Evolutionary conservation across 208 protist species (phyloP), one percentile per base, ranked within the genome.

Genomic region (Leishmania amazonensis): DNA sequence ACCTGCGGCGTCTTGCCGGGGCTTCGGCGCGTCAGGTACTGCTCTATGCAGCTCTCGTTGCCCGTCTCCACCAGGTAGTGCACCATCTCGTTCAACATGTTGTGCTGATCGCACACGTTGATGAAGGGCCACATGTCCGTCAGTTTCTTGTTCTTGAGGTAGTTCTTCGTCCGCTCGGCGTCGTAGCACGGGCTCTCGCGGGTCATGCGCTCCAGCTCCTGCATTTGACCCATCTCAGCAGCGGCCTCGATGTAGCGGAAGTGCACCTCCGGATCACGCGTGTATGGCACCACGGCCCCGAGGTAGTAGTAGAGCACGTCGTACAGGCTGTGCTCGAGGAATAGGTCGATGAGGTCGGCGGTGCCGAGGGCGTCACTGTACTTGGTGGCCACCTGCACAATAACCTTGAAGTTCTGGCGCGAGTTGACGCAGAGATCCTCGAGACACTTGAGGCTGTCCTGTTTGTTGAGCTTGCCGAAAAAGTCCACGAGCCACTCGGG

Each of bases 161-260:
- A 99, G 84, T 99, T 99, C 87, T 99, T 99, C 47, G 99, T 99
- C 51, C 96, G 91, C 84, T 99, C 98, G 28, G 99, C 90, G 84
- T 99, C 99, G 91, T 99, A 99, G 91, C 92, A 96, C 62, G 98
- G 96, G 86, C 92, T 98, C 85, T 99, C 99, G 62, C 99, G 95
- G 58, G 99, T 99, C 89, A 99, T 99, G 77, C 99, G 94, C 92
- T 99, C 99, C 47, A 99, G 93, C 91, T 99, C 99, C 85, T 99
- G 96, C 77, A 98, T 91, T 89, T 99, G 98, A 53, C 98, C 97
- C 71, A 99, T 91, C 84, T 99, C 99, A 74, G 97, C 93, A 1
- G 99, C 99, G 0, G 99, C 99, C 91, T 99, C 96, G 85, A 99
- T 99, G 93, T 99, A 99, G 91, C 99, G 99, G 92, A 99, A 99